A percentile compares a stretch with the other conserved stretches of the same genome.
Conservation (phyloP, 768 basidiomycete genomes). For the Termitomyces sp. region DNA sequence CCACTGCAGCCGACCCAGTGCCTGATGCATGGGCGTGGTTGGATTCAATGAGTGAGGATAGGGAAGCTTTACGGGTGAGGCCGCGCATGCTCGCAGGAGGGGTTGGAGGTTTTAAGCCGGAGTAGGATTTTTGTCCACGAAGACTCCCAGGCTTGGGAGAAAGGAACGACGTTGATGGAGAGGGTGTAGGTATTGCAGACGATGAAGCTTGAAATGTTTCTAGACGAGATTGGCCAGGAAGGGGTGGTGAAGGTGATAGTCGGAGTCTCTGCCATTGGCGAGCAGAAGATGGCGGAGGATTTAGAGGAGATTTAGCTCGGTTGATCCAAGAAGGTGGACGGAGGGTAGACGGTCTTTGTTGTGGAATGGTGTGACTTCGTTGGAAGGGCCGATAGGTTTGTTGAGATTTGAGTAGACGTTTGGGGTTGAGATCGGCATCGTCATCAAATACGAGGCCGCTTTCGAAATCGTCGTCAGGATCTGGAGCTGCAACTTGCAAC, state of each 20-base stretch:
- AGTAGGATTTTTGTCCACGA: conserved; percentile 80
- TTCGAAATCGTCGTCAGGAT: conserved; percentile 84
- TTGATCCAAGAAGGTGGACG: conserved; percentile 65
- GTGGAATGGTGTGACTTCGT: conserved; percentile 58
- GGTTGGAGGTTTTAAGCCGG: conserved; percentile 70
- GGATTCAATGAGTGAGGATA: conserved; percentile 68
- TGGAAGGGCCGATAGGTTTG: conserved; percentile 35
- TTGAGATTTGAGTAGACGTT: conserved; percentile 52
- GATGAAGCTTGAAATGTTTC: conserved; percentile 58
- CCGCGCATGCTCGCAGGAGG: conserved; percentile 60
- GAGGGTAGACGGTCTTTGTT: conserved; percentile 39
- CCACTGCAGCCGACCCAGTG: conserved; percentile 34
- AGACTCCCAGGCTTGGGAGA: conserved; percentile 68
- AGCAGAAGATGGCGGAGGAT: conserved; percentile 64
- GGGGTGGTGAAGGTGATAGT: conserved; percentile 65
- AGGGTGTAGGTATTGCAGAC: conserved; percentile 37
- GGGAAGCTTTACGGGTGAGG: conserved; percentile 70
- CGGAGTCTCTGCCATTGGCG: conserved; percentile 65
- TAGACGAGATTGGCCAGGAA: conserved; percentile 46
- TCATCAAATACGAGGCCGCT: conserved; percentile 79
- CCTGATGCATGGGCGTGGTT: conserved; percentile 51
- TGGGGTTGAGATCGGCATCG: conserved; percentile 77
- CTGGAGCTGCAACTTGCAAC: conserved; percentile 47
- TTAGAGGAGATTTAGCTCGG: conserved; percentile 67
- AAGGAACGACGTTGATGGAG: conserved; percentile 54